Percentiles rank a stretch among this genome's conserved stretches.
These are phyloP conservation scores for Aspergillus indologenus DNA, from an alignment of 495 filamentous ascomycete species.

Conservation along the genomic window DNA sequence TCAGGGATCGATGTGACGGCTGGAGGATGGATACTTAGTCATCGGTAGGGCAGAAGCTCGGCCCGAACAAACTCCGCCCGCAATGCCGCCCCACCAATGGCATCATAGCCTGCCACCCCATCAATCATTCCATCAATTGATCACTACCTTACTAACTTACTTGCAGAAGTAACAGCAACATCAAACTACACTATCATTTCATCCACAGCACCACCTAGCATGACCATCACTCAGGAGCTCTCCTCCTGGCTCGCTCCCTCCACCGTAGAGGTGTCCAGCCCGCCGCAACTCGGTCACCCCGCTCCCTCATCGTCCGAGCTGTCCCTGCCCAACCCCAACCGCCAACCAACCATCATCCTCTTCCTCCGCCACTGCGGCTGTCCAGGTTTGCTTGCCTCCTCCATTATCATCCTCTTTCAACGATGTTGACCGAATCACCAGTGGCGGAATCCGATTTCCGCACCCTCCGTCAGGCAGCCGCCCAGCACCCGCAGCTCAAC, in stretches of 20 bases:
- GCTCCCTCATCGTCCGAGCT: slow-evolving; percentile 8
- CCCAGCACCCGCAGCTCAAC: background rate
- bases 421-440: background rate
- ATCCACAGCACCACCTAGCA: too few relatives aligned
- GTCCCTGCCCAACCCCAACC: slow-evolving; percentile 8
- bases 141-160: too few relatives aligned
- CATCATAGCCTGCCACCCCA: too few relatives aligned
- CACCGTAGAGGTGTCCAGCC: slow-evolving; percentile 1
- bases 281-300: background rate
- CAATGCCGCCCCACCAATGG: too few relatives aligned
- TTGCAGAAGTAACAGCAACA: too few relatives aligned
- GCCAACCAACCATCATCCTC: slow-evolving; percentile 11
- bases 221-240: slow-evolving; percentile 15
- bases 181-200: too few relatives aligned
- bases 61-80: too few relatives aligned
- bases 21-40: too few relatives aligned
- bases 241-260: slow-evolving; percentile 11
- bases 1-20: too few relatives aligned
- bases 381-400: slow-evolving; percentile 11
- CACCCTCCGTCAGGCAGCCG: background rate
- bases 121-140: too few relatives aligned
- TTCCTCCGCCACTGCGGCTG: slow-evolving; percentile 24
- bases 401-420: background rate
- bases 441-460: slow-evolving; percentile 6
- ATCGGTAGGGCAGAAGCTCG: too few relatives aligned